Evolutionary conservation across 768 basidiomycete species (phyloP).

Genomic region (Mycena haematopus): DNA sequence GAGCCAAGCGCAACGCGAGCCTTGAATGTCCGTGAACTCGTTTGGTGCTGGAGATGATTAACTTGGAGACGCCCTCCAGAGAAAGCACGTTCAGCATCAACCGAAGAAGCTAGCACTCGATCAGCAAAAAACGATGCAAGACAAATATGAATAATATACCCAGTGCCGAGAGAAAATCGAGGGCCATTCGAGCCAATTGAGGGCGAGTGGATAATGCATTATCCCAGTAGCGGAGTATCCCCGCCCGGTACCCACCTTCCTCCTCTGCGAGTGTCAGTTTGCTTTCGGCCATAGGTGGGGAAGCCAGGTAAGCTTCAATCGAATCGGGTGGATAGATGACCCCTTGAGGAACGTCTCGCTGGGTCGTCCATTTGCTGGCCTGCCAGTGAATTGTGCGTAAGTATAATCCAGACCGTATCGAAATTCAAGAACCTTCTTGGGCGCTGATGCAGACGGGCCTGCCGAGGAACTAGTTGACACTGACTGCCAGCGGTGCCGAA

Average conservation of each 20-base stretch:
- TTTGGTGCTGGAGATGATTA: constrained; percentile 1
- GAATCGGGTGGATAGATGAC: neutral
- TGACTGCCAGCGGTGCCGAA: constrained; percentile 10
- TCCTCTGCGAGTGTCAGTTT: neutral
- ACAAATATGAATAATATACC: neutral
- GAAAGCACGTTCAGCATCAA: neutral
- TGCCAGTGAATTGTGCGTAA: too few relatives aligned
- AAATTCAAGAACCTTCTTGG: too few relatives aligned
- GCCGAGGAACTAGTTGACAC: too few relatives aligned
- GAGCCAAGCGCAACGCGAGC: neutral
- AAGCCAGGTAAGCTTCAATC: neutral
- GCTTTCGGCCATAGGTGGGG: neutral
- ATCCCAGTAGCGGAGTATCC: neutral
- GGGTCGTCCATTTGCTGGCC: too few relatives aligned
- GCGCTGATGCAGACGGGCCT: too few relatives aligned
- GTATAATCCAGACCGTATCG: too few relatives aligned
- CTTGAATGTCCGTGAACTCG: neutral
- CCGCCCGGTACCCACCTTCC: neutral
- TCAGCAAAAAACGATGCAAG: neutral
- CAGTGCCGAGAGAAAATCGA: neutral
- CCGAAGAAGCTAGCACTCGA: neutral
- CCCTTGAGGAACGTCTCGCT: too few relatives aligned
- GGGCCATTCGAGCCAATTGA: neutral
- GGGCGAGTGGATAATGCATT: neutral
- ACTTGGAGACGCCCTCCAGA: neutral